Conservation (phyloP, 306 rosid genomes). For the Vigna reflexopilosa region DNA sequence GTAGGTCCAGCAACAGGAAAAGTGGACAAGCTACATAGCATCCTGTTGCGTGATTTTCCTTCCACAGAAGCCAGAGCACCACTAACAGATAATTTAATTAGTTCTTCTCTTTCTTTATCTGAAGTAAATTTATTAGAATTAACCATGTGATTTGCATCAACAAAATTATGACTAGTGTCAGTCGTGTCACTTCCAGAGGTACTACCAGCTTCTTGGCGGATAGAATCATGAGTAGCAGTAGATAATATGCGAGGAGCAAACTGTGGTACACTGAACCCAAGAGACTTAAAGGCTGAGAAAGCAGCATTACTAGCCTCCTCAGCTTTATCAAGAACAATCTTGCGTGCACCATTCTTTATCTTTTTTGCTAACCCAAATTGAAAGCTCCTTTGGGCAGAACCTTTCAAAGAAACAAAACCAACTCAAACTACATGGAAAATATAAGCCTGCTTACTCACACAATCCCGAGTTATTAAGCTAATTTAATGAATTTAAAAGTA, state of each 20-base stretch:
- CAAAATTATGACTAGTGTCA: conserved; percentile 54
- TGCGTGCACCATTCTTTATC: conserved; percentile 96
- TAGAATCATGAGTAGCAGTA: conserved; percentile 50
- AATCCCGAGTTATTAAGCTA: conserved; percentile 9
- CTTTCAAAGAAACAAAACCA: conserved; percentile 52
- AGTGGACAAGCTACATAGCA: conserved; percentile 44
- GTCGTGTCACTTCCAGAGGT: conserved; percentile 62
- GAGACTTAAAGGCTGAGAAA: conserved; percentile 86
- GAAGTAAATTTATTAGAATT: conserved; percentile 49
- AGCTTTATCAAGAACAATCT: conserved; percentile 91
- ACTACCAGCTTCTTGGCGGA: conserved; percentile 60
- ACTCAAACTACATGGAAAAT: conserved; percentile 43
- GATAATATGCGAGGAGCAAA: conserved; percentile 59
- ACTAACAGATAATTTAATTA: conserved; percentile 48
- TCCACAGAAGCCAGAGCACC: conserved; percentile 48
- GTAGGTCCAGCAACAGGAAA: conserved; percentile 52
- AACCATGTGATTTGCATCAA: conserved; percentile 45
- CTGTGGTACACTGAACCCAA: conserved; percentile 82
- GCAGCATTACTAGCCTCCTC: conserved; percentile 97
- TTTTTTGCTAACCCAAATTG: conserved; percentile 89
- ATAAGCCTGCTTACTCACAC: conserved; percentile 4
- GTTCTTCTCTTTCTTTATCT: conserved; percentile 47
- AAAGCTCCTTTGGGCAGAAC: conserved; percentile 74
- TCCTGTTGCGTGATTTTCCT: conserved; percentile 47
- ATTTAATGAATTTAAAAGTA: conserved; percentile 26